Base-by-base conservation (phyloP, 257 asterid species). In the Scutellaria barbata region DNA sequence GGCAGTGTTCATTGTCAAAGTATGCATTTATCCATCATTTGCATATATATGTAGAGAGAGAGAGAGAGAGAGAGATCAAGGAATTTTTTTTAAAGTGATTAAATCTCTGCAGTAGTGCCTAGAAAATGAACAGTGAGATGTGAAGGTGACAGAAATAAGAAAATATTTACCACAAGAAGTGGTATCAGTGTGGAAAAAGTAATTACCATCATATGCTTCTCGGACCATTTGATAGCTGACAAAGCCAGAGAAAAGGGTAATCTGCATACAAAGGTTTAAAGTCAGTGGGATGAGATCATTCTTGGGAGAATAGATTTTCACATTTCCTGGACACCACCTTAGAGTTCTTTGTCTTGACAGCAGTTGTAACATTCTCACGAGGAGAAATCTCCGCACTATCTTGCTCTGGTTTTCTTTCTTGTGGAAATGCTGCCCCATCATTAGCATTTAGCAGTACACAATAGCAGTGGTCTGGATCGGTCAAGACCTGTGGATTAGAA, bases 151-250 rank as follows among this genome's bases (percentile, higher is more conserved):
- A 70, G 53, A 53, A 35, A 22, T 47, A 12, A 52, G 13, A 10
- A 65, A 41, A 58, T 46, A 54, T 60, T 51, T 47, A 41, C 7
- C 68, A 41, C 22, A 50, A 17, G 52, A 63, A 45, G 40, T 43
- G 48, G 22, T 17, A 45, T 33, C 63, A 37, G 42, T 8, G 40
- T 8, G 48, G 63, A 55, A 14, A n/a, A 66, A 63, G 47, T 7
- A 59, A 53, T 85, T 87, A 95, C 99, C 97, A 77, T 89, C 98
- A 84, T 88, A 95, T 60, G 98, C 96, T 80, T 95, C 98, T 56
- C 95, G 89, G 71, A 95, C 99, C 99, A 95, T 95, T 79, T 92
- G 98, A 79, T 95, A 95, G 89, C 88, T 89, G 78, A 95, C 90
- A 80, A 95, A 95, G 52, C 99, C 99, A 30, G 99, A 95, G 78